Evolutionary conservation across 1,284 basidiomycete genomes (phyloP).

Genomic region (Bondarzewia mesenterica): DNA sequence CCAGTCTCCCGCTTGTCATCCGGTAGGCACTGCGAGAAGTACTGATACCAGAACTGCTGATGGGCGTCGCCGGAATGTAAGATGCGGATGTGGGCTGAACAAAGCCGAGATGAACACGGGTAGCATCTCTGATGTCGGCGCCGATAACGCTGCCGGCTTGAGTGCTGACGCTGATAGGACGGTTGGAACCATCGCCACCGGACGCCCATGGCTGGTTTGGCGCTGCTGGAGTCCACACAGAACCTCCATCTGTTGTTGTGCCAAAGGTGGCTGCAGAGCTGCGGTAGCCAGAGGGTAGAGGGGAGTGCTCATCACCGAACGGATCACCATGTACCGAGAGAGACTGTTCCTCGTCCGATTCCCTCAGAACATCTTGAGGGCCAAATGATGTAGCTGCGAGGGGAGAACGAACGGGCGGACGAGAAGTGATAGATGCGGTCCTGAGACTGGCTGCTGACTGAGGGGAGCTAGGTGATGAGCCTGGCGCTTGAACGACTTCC

Average conservation of each 20-base stretch:
- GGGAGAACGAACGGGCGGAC: conserved; percentile 49
- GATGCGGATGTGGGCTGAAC: conserved; percentile 18
- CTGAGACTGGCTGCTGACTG: conserved; percentile 20
- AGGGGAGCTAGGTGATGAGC: conserved; percentile 25
- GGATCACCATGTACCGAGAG: conserved; percentile 38
- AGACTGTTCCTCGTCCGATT: conserved; percentile 33
- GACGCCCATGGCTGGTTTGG: conserved; percentile 34
- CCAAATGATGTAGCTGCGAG: conserved; percentile 65
- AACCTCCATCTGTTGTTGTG: conserved; percentile 13
- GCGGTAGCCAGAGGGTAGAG: conserved; percentile 23
- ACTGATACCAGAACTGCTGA: conserved; percentile 21
- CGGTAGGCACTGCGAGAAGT: conserved; percentile 37
- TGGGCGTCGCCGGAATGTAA: conserved; percentile 6
- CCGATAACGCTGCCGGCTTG: conserved; percentile 47
- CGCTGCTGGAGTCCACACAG: conserved; percentile 28
- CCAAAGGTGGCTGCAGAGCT: conserved; percentile 28
- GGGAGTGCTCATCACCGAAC: conserved; percentile 53
- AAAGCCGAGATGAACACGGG: conserved; percentile 53
- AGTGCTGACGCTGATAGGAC: conserved; percentile 54
- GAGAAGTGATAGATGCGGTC: conserved; percentile 28
- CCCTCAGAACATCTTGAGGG: conserved; percentile 53
- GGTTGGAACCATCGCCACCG: conserved; percentile 27
- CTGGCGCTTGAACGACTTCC: conserved; percentile 62
- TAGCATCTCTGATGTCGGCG: conserved; percentile 54
- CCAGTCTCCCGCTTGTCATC: conserved; percentile 52